Conservation (phyloP, 2,329 filamentous ascomycete genomes). For the Phyllosticta citrichinensis region DNA sequence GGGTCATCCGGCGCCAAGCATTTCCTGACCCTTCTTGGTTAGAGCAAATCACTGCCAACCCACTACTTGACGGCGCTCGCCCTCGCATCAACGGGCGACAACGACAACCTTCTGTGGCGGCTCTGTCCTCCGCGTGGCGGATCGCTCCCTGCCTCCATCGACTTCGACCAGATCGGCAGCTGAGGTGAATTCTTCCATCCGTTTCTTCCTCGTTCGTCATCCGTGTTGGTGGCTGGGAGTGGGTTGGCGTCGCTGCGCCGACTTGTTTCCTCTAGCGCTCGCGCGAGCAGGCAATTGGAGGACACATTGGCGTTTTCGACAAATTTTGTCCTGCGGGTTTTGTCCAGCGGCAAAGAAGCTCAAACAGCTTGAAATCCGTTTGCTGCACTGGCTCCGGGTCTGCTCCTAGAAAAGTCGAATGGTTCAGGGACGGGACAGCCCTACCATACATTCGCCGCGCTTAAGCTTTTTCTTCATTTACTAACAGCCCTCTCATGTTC, state of each 20-base stretch:
- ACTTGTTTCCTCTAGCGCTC: not conserved
- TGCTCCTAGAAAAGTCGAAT: not conserved
- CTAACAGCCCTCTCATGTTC: not conserved
- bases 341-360: not conserved
- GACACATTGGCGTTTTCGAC: not conserved
- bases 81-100: not conserved
- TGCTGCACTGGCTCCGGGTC: not conserved
- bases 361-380: not conserved
- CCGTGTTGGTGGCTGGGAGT: not conserved
- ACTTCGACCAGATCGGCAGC: not conserved
- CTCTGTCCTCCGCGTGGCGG: not conserved
- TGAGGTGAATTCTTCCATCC: not conserved
- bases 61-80: not conserved
- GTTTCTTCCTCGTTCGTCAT: not conserved
- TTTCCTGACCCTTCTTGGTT: not conserved
- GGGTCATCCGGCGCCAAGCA: not conserved
- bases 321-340: not conserved
- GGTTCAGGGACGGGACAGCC: not conserved
- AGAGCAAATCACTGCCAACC: not conserved
- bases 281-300: not conserved
- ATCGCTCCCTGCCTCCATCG: not conserved
- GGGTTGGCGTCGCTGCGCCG: not conserved
- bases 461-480: not conserved
- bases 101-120: not conserved
- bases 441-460: not conserved